Base-by-base conservation (phyloP, 352 stramenopile species). In the Phytophthora pseudosyringae region DNA sequence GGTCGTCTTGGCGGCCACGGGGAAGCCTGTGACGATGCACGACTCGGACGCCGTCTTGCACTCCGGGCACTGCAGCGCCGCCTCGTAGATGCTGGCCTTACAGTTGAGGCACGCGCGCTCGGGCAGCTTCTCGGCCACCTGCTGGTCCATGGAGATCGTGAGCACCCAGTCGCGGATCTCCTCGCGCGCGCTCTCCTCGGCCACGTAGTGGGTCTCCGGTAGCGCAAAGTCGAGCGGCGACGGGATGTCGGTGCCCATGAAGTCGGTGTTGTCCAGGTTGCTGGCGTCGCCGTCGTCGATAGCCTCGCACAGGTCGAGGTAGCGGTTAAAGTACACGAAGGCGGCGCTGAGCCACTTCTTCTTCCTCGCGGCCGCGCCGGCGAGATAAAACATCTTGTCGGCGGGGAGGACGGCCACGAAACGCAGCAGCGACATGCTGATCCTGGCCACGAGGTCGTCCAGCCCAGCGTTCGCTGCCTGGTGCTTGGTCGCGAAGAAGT, bases 301-400 rank as follows among this genome's bases (percentile, higher is more conserved):
- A 10, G 95, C 94, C 73, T 98, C 95, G 36, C 87, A 95, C 35
- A 98, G 65, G 63, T 98, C 95, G 9, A 98, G 66, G 74, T 98
- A 98, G 12, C 93, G 85, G 64, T 98, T 98, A 68, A 98, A 94
- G 46, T 98, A 94, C 51, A 98, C 91, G 55, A 98, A 98, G 6
- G 93, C 95, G 4, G 97, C 78, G 47, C 89, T 98, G 28, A 95
- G 73, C 78, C 94, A 94, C 49, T 97, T 95, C 47, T 93, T 87
- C 64, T 97, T 83, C 7, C 86, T 77, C 21, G 87, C 83, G 0
- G 90, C 82, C 0, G 64, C 74, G 0, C 95, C 94, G 2, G 95
- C 95, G 36, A 97, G 69, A 65, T 89, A 98, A 62, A 98, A 98
- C 73, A 96, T 95, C 69, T 98, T 98, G 81, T 98, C 95, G n/a